Conservation (phyloP, 139 green algal genomes). For the Micromonas pusilla region DNA sequence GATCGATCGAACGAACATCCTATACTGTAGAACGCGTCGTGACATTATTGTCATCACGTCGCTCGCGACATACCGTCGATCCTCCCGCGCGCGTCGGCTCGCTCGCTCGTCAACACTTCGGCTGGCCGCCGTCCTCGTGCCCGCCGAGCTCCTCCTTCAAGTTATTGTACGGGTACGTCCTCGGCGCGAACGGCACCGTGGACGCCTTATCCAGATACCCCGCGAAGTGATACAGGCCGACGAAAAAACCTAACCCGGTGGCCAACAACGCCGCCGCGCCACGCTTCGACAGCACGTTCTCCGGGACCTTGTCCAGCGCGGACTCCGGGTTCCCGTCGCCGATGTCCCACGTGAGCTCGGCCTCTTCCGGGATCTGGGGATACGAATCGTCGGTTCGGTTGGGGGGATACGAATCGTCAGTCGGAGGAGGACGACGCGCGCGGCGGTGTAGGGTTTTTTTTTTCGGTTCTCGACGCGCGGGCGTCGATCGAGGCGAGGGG, state of each 20-base stretch:
- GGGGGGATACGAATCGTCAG: too few relatives aligned
- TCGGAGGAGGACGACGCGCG: not conserved
- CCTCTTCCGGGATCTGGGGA: conserved; percentile 4
- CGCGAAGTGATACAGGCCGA: not conserved
- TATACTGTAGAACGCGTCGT: too few relatives aligned
- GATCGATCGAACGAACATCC: too few relatives aligned
- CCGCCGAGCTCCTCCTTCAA: conserved; percentile 7
- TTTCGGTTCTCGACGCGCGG: too few relatives aligned
- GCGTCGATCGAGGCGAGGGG: too few relatives aligned
- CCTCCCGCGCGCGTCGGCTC: too few relatives aligned
- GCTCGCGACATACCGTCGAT: too few relatives aligned
- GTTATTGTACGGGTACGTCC: not conserved
- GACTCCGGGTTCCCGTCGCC: conserved; percentile 7
- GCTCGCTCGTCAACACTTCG: too few relatives aligned
- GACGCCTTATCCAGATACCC: not conserved
- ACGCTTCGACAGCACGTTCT: not conserved
- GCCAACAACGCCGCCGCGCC: not conserved
- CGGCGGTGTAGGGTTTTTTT: not conserved
- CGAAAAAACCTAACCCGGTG: not conserved
- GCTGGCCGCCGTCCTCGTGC: too few relatives aligned
- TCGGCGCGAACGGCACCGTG: conserved; percentile 1
- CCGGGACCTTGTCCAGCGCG: conserved; percentile 1
- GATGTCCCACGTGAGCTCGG: conserved; percentile 17
- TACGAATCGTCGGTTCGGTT: too few relatives aligned
- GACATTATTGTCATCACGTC: too few relatives aligned